Conservation (phyloP, 768 basidiomycete genomes). For the Kwoniella heveanensis region DNA sequence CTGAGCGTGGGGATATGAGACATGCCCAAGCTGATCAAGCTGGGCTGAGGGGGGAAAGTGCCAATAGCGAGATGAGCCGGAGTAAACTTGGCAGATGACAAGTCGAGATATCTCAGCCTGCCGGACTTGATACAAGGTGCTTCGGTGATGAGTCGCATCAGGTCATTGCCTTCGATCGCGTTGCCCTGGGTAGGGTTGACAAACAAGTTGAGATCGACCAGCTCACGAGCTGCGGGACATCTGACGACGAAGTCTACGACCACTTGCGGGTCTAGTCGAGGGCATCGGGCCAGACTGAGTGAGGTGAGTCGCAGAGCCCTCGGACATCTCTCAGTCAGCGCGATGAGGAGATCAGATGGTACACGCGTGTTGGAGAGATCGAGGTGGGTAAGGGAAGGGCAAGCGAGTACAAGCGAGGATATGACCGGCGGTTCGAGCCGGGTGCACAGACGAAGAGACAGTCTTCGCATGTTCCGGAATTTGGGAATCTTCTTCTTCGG, state of each 20-base stretch:
- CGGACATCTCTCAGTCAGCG: conserved; percentile 62
- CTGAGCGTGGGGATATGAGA: conserved; percentile 77
- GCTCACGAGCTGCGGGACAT: conserved; percentile 65
- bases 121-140: conserved; percentile 81
- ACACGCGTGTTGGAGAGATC: conserved; percentile 55
- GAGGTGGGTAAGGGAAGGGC: conserved; percentile 55
- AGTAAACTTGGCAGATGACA: conserved; percentile 80
- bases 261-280: conserved; percentile 75
- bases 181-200: conserved; percentile 63
- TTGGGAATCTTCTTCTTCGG: conserved; percentile 28
- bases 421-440: conserved; percentile 47
- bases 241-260: conserved; percentile 72
- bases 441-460: conserved; percentile 53
- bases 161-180: conserved; percentile 72
- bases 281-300: conserved; percentile 82
- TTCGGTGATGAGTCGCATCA: conserved; percentile 66
- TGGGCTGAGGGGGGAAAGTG: conserved; percentile 66
- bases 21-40: conserved; percentile 82
- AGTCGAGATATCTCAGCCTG: conserved; percentile 79
- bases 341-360: conserved; percentile 50
- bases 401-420: conserved; percentile 43
- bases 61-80: conserved; percentile 60
- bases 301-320: conserved; percentile 66
- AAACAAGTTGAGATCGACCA: conserved; percentile 77
- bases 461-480: conserved; percentile 45